Evolutionary conservation across 805 yeast species (phyloP), one percentile per base, ranked within the genome.

Genomic region (Nadsonia fulvescens): DNA sequence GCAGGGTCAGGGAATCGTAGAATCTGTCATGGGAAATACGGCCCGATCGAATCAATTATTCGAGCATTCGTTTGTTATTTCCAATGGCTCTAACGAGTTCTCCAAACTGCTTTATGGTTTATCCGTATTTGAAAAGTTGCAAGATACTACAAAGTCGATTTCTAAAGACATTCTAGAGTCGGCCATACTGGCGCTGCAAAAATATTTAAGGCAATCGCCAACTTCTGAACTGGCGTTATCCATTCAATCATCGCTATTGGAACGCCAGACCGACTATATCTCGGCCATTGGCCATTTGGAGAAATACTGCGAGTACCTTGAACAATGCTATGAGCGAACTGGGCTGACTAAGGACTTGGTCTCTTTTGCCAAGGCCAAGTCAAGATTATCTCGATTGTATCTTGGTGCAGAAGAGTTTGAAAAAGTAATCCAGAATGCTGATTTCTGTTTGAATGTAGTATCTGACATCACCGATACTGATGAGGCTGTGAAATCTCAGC

Each of bases 1-100:
- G 96, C 45, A 77, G 16, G 94, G 93, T 2, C 70, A 72, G 40
- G 95, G 94, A 0, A 43, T 86, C 18, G 46, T 70, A 2, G 45
- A 47, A 12, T 23, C 32, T 5, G 27, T 39, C 10, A 30, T 32
- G 8, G 56, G 53, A 7, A 37, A 46, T 11, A 17, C 28, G 4
- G 56, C 66, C 1, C 56, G 53, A n/a, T 70, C 92, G 0, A 43
- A 59, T 4, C 55, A 61, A 8, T 46, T 77, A 25, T 71, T 71
- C 39, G 72, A 77, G 1, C 95, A 89, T 48, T 77, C 93, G 0
- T 76, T 63, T 37, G 61, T 70, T 8, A 51, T 86, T 25, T 69
- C 94, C 2, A 72, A 72, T 41, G 93, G 93, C 2, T 56, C 61
- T 22, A 66, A 72, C 22, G 67, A 74, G 13, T 47, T 69, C 20